These are phyloP conservation scores for Ustilago shanxiensis DNA, from an alignment of 1,284 basidiomycete species.

Conservation along the genomic window DNA sequence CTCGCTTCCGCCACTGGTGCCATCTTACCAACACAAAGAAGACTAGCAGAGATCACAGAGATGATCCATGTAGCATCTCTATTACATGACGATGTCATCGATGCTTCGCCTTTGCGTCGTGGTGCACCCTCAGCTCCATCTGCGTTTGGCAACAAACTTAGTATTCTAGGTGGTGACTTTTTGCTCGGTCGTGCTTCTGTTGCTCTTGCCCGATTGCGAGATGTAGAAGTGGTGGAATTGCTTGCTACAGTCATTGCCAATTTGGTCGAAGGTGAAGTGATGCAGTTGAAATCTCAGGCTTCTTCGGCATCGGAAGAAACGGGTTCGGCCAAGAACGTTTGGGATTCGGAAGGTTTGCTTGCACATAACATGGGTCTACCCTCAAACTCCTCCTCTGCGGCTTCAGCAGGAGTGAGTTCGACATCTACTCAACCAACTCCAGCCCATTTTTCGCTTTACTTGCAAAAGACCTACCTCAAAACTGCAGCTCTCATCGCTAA, in stretches of 20 bases:
- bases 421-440: conserved; percentile 59
- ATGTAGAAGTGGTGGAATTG: conserved; percentile 90
- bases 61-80: conserved; percentile 98
- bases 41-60: conserved; percentile 95
- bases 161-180: conserved; percentile 95
- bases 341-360: conserved; percentile 44
- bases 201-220: conserved; percentile 86
- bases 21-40: conserved; percentile 84
- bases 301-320: conserved; percentile 20
- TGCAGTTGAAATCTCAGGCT: conserved; percentile 77
- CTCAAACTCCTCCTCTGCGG: background rate
- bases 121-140: conserved; percentile 86
- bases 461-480: conserved; percentile 95
- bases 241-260: conserved; percentile 93
- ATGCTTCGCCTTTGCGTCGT: conserved; percentile 84
- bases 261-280: conserved; percentile 94
- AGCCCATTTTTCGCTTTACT: conserved; percentile 85
- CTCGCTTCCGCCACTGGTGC: conserved; percentile 29
- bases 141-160: conserved; percentile 93
- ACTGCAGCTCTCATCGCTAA: conserved; percentile 97
- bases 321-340: conserved; percentile 32
- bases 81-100: conserved; percentile 95
- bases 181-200: conserved; percentile 91
- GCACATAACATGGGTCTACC: conserved; percentile 43
- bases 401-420: too few relatives aligned